A percentile compares a stretch with the other conserved stretches of the same genome.
These are phyloP conservation scores for Coemansia sp. DNA, from an alignment of 192 early-diverging fungal species.

Conservation along the genomic window DNA sequence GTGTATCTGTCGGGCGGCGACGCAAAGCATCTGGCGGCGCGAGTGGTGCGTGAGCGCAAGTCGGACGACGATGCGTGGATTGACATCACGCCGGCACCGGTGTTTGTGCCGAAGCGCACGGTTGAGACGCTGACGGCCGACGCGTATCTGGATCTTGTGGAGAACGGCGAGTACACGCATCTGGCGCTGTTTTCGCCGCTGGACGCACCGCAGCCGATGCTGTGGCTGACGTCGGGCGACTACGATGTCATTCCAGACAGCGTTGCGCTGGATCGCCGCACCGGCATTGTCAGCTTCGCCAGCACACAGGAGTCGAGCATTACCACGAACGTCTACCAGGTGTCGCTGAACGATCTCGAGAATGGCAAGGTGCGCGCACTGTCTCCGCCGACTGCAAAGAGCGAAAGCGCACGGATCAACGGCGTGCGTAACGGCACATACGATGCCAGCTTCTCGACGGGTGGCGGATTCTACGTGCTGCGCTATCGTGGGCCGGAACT, in stretches of 20 bases:
- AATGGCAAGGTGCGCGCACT: slow-evolving; percentile 14
- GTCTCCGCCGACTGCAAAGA: slow-evolving; percentile 35
- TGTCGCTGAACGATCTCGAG: slow-evolving; percentile 37
- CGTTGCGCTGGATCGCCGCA: slow-evolving; percentile 40
- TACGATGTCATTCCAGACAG: slow-evolving; percentile 65
- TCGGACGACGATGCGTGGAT: slow-evolving; percentile 76
- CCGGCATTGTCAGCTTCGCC: slow-evolving; percentile 48
- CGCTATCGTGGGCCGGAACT: slow-evolving; percentile 82
- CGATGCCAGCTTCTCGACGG: slow-evolving; percentile 68
- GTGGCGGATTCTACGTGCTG: slow-evolving; percentile 70
- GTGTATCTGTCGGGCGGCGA: slow-evolving; percentile 62
- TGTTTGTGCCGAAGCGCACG: slow-evolving; percentile 32
- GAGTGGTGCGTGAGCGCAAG: slow-evolving; percentile 62
- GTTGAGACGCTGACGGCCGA: slow-evolving; percentile 39
- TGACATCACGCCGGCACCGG: slow-evolving; percentile 56
- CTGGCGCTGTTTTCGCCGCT: slow-evolving; percentile 65
- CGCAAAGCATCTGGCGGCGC: slow-evolving; percentile 38
- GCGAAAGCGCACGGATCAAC: slow-evolving; percentile 25
- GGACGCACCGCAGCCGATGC: slow-evolving; percentile 49
- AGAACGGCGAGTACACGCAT: slow-evolving; percentile 68
- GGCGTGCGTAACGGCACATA: slow-evolving; percentile 57
- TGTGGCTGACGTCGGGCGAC: slow-evolving; percentile 66
- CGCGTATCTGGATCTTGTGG: slow-evolving; percentile 66
- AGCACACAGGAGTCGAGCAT: slow-evolving; percentile 47
- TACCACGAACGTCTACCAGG: slow-evolving; percentile 48